Conservation (phyloP, 2,329 filamentous ascomycete species). For the Aspergillus amoenus region DNA sequence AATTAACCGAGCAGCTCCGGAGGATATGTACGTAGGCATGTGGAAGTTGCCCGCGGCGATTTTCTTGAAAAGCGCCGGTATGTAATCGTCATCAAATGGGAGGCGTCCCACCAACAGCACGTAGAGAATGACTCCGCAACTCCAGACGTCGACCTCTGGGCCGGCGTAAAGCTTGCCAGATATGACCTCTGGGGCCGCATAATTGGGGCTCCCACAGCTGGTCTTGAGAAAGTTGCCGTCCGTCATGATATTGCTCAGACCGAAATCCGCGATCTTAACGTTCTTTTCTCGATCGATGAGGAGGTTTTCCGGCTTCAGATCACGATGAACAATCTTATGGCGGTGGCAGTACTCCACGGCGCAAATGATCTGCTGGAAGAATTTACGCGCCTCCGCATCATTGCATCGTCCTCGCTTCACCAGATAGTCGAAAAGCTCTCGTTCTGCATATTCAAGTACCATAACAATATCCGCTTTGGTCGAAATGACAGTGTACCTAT, state of each 20-base stretch:
- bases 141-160: conserved; percentile 91
- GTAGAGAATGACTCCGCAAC: conserved; percentile 65
- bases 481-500: conserved; percentile 92
- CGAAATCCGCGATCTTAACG: conserved; percentile 99
- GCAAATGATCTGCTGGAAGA: conserved; percentile 99
- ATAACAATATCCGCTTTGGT: conserved; percentile 95
- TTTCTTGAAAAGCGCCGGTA: conserved; percentile 95
- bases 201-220: conserved; percentile 96
- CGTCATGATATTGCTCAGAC: conserved; percentile 99
- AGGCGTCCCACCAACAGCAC: conserved; percentile 67
- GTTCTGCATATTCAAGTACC: conserved; percentile 96
- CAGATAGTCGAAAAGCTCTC: conserved; percentile 97
- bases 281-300: conserved; percentile 93
- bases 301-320: conserved; percentile 95
- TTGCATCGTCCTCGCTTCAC: conserved; percentile 90
- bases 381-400: conserved; percentile 88
- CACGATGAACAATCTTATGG: conserved; percentile 97
- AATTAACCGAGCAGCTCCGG: conserved; percentile 72
- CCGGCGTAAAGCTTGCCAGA: conserved; percentile 96
- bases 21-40: conserved; percentile 85
- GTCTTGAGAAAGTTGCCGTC: conserved; percentile 99
- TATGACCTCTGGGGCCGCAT: conserved; percentile 96
- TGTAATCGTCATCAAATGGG: conserved; percentile 98
- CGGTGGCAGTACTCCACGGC: conserved; percentile 98
- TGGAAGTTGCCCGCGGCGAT: conserved; percentile 93